Evolutionary conservation across 768 basidiomycete genomes (phyloP), one percentile per base, ranked within the genome.

Genomic region (Tulasnella sp.): DNA sequence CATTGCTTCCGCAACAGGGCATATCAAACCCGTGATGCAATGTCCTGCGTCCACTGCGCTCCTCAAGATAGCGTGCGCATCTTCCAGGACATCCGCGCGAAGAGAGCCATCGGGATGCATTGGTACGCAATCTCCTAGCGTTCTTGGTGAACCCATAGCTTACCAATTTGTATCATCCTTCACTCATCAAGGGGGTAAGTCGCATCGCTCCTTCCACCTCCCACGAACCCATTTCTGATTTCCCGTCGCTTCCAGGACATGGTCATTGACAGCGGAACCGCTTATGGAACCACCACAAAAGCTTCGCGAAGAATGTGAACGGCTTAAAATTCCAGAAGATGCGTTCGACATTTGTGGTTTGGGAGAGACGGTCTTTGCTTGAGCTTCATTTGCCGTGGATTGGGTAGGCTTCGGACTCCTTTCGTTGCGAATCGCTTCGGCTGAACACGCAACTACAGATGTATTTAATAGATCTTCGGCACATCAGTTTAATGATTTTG

Each of bases 21-120:
- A 10, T 91, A 91, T 83, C 79, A 83, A 5, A 90, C 91, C 0
- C 85, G 89, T 20, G 81, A 83, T 39, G 85, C 86, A 81, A 88
- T 90, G 87, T 89, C 87, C 15, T 84, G 87, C 23, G 84, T 92
- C 18, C 91, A 93, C 82, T 89, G 88, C 75, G 87, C 88, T 0
- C 92, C 92, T 1, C 87, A 89, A 70, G 92, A 93, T 82, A 88
- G 90, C 48, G 91, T 93, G 4, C 84, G 87, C 29, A 85, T 93
- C 0, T 92, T 91, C 86, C 84, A 87, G 80, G 91, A 93, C 81
- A 84, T 91, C 51, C 84, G 84, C 69, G 89, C 91, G 51, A 87
- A 87, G 83, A 86, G 85, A 77, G 91, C 89, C 0, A 81, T 92
- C 6, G 91, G 88, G 0, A 92, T 92, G 88, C 91, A 91, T 83